These are phyloP conservation scores for Wickerhamiella bombiphila DNA, from an alignment of 805 yeast species.

Conservation along the genomic window DNA sequence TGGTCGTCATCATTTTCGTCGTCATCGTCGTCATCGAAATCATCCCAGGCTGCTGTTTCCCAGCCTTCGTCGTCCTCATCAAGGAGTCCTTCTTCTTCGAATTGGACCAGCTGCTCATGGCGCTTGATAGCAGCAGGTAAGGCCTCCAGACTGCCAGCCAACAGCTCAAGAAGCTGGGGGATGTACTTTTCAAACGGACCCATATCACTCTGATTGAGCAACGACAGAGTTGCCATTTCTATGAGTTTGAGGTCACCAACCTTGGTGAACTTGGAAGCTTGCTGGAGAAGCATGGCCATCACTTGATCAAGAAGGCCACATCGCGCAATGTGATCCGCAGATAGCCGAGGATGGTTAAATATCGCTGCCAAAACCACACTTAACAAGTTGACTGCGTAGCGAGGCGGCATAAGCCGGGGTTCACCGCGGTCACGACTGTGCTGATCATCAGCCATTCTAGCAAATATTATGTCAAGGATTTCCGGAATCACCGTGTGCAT, in stretches of 20 bases:
- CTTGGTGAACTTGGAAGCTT: constrained; percentile 40
- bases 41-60: constrained; percentile 19
- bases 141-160: constrained; percentile 39
- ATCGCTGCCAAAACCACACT: constrained; percentile 53
- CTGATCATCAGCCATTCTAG: constrained; percentile 9
- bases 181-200: constrained; percentile 20
- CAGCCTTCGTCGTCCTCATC: constrained; percentile 23
- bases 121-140: constrained; percentile 60
- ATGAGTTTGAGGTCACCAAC: constrained; percentile 74
- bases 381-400: constrained; percentile 35
- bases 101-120: constrained; percentile 48
- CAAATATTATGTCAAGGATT: constrained; percentile 6
- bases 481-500: constrained; percentile 8
- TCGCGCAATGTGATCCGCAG: constrained; percentile 38
- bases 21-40: constrained; percentile 21
- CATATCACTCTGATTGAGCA: constrained; percentile 28
- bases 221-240: constrained; percentile 46
- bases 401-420: constrained; percentile 18
- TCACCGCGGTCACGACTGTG: neutral
- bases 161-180: constrained; percentile 35
- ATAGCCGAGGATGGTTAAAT: constrained; percentile 40
- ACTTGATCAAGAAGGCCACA: constrained; percentile 33
- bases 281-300: constrained; percentile 52
- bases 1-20: constrained; percentile 20
- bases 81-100: constrained; percentile 28